A percentile compares a stretch with the other conserved stretches of the same genome.
Evolutionary conservation across 306 rosid species (phyloP).

Genomic region (Mimosa bimucronata): DNA sequence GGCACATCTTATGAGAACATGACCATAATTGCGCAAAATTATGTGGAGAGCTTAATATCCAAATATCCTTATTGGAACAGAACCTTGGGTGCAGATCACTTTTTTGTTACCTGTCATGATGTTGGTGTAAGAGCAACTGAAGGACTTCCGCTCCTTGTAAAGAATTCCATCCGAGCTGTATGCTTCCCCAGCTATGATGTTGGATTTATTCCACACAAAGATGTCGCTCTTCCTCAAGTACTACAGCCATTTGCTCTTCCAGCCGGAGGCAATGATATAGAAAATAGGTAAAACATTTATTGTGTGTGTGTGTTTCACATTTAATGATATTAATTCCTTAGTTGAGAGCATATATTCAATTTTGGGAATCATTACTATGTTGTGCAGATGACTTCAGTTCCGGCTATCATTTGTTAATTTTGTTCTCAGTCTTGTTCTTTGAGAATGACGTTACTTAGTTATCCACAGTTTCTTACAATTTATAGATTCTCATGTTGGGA

Average conservation of each 20-base stretch:
- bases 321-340: neutral
- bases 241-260: slow-evolving; percentile 98
- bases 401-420: slow-evolving; percentile 18
- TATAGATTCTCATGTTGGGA: slow-evolving; percentile 19
- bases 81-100: slow-evolving; percentile 96
- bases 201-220: slow-evolving; percentile 97
- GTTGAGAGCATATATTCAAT: slow-evolving; percentile 7
- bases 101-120: slow-evolving; percentile 97
- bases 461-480: neutral
- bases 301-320: slow-evolving; percentile 1
- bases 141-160: slow-evolving; percentile 83
- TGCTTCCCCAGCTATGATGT: slow-evolving; percentile 98
- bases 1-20: slow-evolving; percentile 90
- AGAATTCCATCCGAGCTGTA: slow-evolving; percentile 92
- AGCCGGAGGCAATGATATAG: slow-evolving; percentile 89
- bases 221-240: slow-evolving; percentile 94
- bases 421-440: slow-evolving; percentile 15
- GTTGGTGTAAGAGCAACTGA: slow-evolving; percentile 97
- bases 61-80: slow-evolving; percentile 99
- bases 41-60: slow-evolving; percentile 80
- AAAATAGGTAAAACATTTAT: slow-evolving; percentile 88
- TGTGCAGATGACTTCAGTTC: slow-evolving; percentile 23
- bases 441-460: neutral
- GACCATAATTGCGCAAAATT: slow-evolving; percentile 87
- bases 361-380: slow-evolving; percentile 22